These are phyloP conservation scores for Oryza meyeriana DNA, from an alignment of 176 grass and related monocot species.

Conservation along the genomic window DNA sequence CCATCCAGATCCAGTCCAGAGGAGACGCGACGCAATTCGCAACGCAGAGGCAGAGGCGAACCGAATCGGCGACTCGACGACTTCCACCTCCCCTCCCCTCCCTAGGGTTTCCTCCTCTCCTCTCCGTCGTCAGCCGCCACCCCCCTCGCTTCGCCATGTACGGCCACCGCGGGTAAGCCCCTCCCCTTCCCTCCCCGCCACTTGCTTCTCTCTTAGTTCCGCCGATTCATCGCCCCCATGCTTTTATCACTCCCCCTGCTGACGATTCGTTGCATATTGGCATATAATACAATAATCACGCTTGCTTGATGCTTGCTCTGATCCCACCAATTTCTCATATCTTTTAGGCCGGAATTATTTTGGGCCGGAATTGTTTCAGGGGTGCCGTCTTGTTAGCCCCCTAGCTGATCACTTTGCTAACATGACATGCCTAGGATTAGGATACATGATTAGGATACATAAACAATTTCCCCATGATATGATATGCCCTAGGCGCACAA, in stretches of 20 bases:
- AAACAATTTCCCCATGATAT: too few species aligned
- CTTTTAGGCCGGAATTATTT: background rate
- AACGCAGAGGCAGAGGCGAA: background rate
- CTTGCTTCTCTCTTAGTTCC: background rate
- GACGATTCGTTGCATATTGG: background rate
- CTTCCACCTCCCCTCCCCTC: background rate
- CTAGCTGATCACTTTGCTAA: background rate
- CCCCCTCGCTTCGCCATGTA: background rate
- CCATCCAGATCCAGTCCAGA: too few species aligned
- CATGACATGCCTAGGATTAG: background rate
- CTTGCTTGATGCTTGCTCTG: background rate
- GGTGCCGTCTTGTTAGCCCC: too few species aligned
- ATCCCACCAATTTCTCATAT: background rate
- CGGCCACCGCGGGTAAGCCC: slow-evolving; percentile 23
- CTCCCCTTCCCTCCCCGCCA: background rate
- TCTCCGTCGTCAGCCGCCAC: background rate
- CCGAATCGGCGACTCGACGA: background rate
- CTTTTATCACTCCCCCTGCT: background rate
- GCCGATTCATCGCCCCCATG: background rate
- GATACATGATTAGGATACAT: too few species aligned
- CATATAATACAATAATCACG: background rate
- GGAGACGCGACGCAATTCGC: too few species aligned
- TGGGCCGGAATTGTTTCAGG: too few species aligned
- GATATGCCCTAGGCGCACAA: too few species aligned
- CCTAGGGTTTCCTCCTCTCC: background rate